Base-by-base conservation (phyloP, 2,329 filamentous ascomycete species). In the Bretziella fagacearum region DNA sequence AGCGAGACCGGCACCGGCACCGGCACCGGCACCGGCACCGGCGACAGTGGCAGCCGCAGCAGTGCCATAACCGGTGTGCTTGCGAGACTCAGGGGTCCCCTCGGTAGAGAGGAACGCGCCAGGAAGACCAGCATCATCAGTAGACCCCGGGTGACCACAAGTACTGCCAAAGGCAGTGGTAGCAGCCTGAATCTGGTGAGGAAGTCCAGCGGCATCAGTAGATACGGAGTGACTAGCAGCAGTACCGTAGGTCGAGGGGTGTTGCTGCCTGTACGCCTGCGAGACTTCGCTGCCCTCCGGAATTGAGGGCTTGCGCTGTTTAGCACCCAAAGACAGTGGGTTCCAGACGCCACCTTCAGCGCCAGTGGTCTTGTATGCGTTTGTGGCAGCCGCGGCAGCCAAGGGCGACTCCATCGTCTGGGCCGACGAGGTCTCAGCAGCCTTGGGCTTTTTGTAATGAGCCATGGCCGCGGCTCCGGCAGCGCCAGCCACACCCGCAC, bases 71-170 rank as follows among this genome's bases (percentile, higher is more conserved):
- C 25, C 32, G 6, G 25, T n/a, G 18, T 30, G 43, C 10, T 36
- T 27, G 7, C 33, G 7, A 17, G 36, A 46, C 6, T 48, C 41
- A 13, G 10, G 20, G 15, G 39, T 44, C 25, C 25, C 42, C 6
- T 33, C 44, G 11, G 36, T 32, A 17, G 35, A 25, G 3, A 44
- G 49, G 29, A 47, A 51, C 6, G 44, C 36, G 4, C 49, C 49
- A 8, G 49, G 49, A 39, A 48, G 30, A 15, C 17, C 40, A 13
- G 20, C 25, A 35, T 48, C 46, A 17, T n/a, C 20, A 5, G 32
- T 37, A 17, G 40, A 22, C 8, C 22, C 39, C 15, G 23, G 22
- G 11, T 48, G 40, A 17, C 30, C 33, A 15, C 25, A 15, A 25
- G 30, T 29, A 22, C n/a, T 43, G 4, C 13, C 25, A 41, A 25